Evolutionary conservation across 1,284 basidiomycete genomes (phyloP).

Genomic region (Irpex rosettiformis): DNA sequence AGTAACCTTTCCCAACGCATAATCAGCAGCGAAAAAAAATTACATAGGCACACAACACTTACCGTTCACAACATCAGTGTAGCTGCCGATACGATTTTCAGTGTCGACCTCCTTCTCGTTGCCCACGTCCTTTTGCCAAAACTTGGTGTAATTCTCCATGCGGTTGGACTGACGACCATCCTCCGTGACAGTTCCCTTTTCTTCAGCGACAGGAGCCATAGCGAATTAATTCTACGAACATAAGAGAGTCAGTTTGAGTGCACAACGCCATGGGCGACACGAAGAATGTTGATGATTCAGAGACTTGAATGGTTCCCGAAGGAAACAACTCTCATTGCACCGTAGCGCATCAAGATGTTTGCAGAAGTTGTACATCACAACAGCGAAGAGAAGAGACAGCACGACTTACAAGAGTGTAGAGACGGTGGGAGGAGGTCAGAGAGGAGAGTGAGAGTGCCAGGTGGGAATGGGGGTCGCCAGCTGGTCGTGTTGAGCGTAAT

Average conservation of each 20-base stretch:
- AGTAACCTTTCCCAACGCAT: slow-evolving; percentile 71
- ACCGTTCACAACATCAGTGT: slow-evolving; percentile 96
- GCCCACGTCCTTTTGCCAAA: slow-evolving; percentile 87
- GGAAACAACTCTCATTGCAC: slow-evolving; percentile 24
- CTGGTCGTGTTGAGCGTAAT: background rate
- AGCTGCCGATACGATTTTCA: slow-evolving; percentile 77
- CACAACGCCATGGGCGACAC: background rate
- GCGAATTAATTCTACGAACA: slow-evolving; percentile 8
- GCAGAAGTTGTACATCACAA: slow-evolving; percentile 16
- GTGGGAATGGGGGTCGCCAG: background rate
- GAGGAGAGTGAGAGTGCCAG: background rate
- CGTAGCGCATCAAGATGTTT: slow-evolving; percentile 13
- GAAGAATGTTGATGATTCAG: slow-evolving; percentile 24
- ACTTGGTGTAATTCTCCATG: slow-evolving; percentile 89
- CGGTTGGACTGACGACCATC: slow-evolving; percentile 83
- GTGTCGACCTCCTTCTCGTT: slow-evolving; percentile 72
- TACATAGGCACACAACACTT: slow-evolving; percentile 22
- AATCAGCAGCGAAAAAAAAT: slow-evolving; percentile 2
- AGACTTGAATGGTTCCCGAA: slow-evolving; percentile 37
- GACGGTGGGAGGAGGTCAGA: background rate
- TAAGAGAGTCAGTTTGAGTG: background rate
- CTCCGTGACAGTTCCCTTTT: slow-evolving; percentile 21
- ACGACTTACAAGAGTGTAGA: slow-evolving; percentile 6
- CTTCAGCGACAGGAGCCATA: slow-evolving; percentile 27
- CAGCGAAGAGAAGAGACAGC: background rate